Evolutionary conservation across 306 rosid species (phyloP), one percentile per base, ranked within the genome.

Genomic region (Corylus heterophylla): DNA sequence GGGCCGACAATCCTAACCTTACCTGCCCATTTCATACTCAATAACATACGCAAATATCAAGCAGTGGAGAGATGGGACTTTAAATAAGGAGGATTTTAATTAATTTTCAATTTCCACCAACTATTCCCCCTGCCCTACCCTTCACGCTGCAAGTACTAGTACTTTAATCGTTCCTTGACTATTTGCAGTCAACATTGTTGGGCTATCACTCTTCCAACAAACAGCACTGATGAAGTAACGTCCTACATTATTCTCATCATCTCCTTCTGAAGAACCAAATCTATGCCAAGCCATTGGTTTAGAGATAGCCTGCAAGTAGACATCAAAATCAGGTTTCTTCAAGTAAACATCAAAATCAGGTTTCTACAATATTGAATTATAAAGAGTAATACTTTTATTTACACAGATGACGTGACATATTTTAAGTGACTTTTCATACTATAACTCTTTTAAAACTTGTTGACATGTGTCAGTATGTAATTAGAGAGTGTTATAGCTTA

Each of bases 131-230:
- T 31, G 2, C 8, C 2, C 13, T 22, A 22, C 0, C 51, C 16
- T 79, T 49, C 80, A 95, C 14, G 92, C 93, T 6, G 99, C 99
- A 82, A 96, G 96, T 82, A 96, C 93, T 73, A 96, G 83, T 20
- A 96, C 99, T 81, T 96, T 95, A 54, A 95, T 93, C 72, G 96
- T 93, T 82, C 99, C 98, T 82, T 88, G 93, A 83, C 99, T 96
- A 75, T 96, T 96, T 49, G 99, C 99, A 22, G 96, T 87, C 85
- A 96, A 89, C 87, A 96, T 85, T 37, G 96, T 96, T 61, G 98
- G 93, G 81, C 94, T 91, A 81, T 93, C 92, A 64, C 92, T 91
- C 94, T 96, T 91, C 98, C 99, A 96, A 78, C 98, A 96, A 69
- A 96, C 99, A 18, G 97, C 97, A 44, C 99, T 96, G 74, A 96